Evolutionary conservation across 2,329 filamentous ascomycete genomes (phyloP), one percentile per base, ranked within the genome.

Genomic region (Aspergillus novoparasiticus): DNA sequence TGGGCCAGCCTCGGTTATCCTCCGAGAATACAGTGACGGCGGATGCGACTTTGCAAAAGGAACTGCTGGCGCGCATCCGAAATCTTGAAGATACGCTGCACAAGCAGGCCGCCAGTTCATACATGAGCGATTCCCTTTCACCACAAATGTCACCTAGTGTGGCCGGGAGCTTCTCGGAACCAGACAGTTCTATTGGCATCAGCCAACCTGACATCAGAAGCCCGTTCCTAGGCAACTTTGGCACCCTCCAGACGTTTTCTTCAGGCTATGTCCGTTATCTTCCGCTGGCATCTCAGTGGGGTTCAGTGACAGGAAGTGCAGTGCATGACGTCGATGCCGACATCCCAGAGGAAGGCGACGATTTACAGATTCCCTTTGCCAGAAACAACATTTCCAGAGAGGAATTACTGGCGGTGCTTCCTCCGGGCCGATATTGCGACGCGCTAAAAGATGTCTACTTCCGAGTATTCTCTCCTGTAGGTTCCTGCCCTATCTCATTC

Each of bases 401-500:
- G 11, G 71, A 77, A 45, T 61, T 79, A 6, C 61, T 79, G 45
- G 71, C 71, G 0, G 59, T 73, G 19, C 68, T 79, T 14, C 78
- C 78, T 6, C 77, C 77, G 3, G 68, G 69, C 14, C 68, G 70
- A 50, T 75, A 79, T 57, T 79, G 77, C 63, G 74, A 78, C 66
- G 68, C 64, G 21, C 58, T 79, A 26, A 79, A 78, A 60, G 69
- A 75, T 45, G 68, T 75, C 3, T 79, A 78, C 63, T 75, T 79
- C 46, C 69, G 71, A 26, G 76, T 78, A 28, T 79, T 79, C 60
- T 79, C 77, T 21, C 75, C 77, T 21, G 77, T 79, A 71, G 30
- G 76, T 62, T 62, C 36, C 23, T 41, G 10, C 6, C 14, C 26
- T 10, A n/a, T 50, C n/a, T 19, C 19, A 16, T 41, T 28, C n/a